Evolutionary conservation across 2,329 filamentous ascomycete genomes (phyloP).

Genomic region (Cladophialophora carrionii): DNA sequence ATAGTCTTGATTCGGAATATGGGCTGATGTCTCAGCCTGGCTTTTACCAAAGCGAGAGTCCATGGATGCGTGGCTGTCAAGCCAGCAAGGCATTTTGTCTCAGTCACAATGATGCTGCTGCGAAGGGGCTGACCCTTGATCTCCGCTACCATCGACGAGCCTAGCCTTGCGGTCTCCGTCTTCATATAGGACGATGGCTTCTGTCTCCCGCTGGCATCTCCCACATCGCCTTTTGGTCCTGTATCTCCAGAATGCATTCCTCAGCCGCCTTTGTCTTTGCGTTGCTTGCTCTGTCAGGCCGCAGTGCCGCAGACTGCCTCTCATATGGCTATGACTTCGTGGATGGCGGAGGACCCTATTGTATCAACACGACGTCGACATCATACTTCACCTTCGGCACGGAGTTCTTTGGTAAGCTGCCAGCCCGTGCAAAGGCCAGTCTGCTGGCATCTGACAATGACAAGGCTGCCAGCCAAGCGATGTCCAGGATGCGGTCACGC

Average conservation of each 20-base stretch:
- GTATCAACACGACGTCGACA: slow-evolving; percentile 34
- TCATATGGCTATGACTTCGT: slow-evolving; percentile 36
- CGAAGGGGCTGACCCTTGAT: slow-evolving; percentile 7
- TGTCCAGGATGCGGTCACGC: slow-evolving; percentile 32
- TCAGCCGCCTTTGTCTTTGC: slow-evolving; percentile 4
- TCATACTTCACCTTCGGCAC: slow-evolving; percentile 37
- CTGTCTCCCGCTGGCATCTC: background rate
- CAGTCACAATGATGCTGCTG: background rate
- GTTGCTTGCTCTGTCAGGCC: slow-evolving; percentile 22
- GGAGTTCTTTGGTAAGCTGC: slow-evolving; percentile 30
- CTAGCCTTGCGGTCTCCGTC: background rate
- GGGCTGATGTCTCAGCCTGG: slow-evolving; percentile 22
- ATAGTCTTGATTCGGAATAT: background rate
- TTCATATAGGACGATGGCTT: slow-evolving; percentile 19
- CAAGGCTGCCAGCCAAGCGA: slow-evolving; percentile 31
- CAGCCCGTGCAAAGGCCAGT: background rate
- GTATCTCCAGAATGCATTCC: slow-evolving; percentile 25
- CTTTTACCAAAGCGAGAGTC: slow-evolving; percentile 1
- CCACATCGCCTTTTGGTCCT: slow-evolving; percentile 7
- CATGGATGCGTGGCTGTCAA: background rate
- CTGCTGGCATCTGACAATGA: slow-evolving; percentile 17
- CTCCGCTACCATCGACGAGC: slow-evolving; percentile 4
- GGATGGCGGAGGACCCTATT: slow-evolving; percentile 36
- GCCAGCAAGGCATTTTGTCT: slow-evolving; percentile 13
- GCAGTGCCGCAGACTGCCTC: slow-evolving; percentile 27